Evolutionary conservation across 306 rosid genomes (phyloP).

Genomic region (apple (Malus domestica)): DNA sequence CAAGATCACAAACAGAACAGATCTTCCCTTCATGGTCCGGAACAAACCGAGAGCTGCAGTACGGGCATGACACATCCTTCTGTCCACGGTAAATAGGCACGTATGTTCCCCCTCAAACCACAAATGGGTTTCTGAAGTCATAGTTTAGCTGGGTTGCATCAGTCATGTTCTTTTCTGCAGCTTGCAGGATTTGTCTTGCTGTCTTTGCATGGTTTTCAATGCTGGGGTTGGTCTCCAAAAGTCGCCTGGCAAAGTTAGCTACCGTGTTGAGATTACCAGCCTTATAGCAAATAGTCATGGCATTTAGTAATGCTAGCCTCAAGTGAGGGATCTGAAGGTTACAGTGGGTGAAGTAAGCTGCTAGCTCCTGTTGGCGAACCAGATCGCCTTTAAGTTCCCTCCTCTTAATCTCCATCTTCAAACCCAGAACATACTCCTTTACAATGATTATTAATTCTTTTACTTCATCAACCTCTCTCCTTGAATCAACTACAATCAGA

Average conservation of each 20-base stretch:
- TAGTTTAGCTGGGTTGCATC: slow-evolving; percentile 63
- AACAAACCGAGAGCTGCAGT: slow-evolving; percentile 73
- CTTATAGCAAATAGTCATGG: slow-evolving; percentile 75
- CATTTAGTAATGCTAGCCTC: slow-evolving; percentile 71
- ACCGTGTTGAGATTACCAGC: slow-evolving; percentile 70
- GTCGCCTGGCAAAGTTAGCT: slow-evolving; percentile 69
- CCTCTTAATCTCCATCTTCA: slow-evolving; percentile 73
- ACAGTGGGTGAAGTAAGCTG: slow-evolving; percentile 89
- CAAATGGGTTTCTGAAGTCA: slow-evolving; percentile 81
- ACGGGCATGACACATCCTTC: slow-evolving; percentile 72
- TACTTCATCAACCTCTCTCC: slow-evolving; percentile 90
- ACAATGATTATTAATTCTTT: slow-evolving; percentile 70
- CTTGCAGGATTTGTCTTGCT: slow-evolving; percentile 72
- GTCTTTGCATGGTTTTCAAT: slow-evolving; percentile 71
- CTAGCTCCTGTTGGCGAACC: slow-evolving; percentile 76
- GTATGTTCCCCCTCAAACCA: slow-evolving; percentile 72
- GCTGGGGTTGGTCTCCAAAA: slow-evolving; percentile 73
- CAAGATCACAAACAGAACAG: slow-evolving; percentile 76
- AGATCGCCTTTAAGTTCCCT: slow-evolving; percentile 59
- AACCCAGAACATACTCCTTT: slow-evolving; percentile 69
- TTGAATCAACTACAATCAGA: slow-evolving; percentile 67
- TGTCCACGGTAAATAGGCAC: slow-evolving; percentile 82
- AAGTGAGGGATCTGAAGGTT: slow-evolving; percentile 75
- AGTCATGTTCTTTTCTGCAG: slow-evolving; percentile 79
- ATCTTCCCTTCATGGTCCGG: slow-evolving; percentile 64